Percentiles rank a stretch among this genome's conserved stretches.
phyloP scores from a whole-genome alignment of 495 filamentous ascomycete species.

The Parathielavia appendiculata region DNA sequence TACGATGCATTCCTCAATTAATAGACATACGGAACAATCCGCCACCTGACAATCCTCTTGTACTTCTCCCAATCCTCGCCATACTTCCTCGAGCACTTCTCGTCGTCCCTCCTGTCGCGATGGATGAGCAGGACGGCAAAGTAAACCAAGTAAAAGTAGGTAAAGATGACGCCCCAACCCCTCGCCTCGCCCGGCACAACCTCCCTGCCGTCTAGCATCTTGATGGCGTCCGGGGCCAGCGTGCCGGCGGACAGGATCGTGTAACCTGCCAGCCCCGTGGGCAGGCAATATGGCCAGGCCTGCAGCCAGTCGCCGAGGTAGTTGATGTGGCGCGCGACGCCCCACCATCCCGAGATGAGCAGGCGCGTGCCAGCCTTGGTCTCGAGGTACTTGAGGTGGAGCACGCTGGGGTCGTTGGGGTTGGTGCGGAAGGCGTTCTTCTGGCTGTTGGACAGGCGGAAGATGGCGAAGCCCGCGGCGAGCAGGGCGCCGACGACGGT shows the following conservation, averaged over 20 bases:
- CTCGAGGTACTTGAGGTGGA: conserved; percentile 79
- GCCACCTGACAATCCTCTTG: conserved; percentile 71
- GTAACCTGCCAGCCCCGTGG: conserved; percentile 83
- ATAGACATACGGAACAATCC: conserved; percentile 90
- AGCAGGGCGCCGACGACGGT: conserved; percentile 59
- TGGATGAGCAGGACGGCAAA: conserved; percentile 87
- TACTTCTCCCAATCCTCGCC: conserved; percentile 92
- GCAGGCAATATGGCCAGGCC: conserved; percentile 86
- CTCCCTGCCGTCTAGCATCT: conserved; percentile 54
- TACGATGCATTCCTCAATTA: conserved; percentile 33
- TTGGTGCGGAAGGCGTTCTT: conserved; percentile 92
- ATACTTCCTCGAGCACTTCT: conserved; percentile 89
- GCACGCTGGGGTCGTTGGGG: conserved; percentile 73
- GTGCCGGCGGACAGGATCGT: conserved; percentile 51
- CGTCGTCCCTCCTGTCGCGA: conserved; percentile 85
- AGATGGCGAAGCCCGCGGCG: conserved; percentile 73
- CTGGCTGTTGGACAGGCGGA: conserved; percentile 85
- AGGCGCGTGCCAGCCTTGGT: conserved; percentile 77
- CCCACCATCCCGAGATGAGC: conserved; percentile 93
- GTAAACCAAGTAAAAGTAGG: conserved; percentile 94
- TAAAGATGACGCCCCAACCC: conserved; percentile 80
- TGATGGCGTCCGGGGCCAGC: conserved; percentile 42
- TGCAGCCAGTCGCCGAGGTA: conserved; percentile 97
- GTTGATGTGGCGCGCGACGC: conserved; percentile 86
- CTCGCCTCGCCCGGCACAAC: conserved; percentile 65